phyloP scores from a whole-genome alignment of 2,329 filamentous ascomycete species.

The Aspergillus brasiliensis region DNA sequence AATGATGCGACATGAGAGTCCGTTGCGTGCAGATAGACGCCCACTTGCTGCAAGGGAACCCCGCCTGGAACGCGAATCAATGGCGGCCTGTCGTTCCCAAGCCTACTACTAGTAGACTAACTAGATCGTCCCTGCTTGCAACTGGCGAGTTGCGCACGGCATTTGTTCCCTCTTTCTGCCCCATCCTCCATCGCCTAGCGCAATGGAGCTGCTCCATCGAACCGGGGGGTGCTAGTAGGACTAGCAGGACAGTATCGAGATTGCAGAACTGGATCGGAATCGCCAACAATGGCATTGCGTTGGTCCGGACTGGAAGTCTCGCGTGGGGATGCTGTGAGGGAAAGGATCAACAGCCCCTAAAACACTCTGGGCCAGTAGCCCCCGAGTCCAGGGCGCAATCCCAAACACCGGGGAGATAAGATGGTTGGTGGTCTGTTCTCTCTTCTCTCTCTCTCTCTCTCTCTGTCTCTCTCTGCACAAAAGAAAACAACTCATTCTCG shows the following conservation, averaged over 20 bases:
- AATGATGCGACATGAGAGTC: conserved; percentile 22
- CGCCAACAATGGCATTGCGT: conserved; percentile 12
- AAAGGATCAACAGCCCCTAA: conserved; percentile 20
- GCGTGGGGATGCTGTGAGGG: conserved; percentile 11
- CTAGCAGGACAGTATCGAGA: not conserved
- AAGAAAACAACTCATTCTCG: not conserved
- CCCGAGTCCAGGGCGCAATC: conserved; percentile 13
- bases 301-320: conserved; percentile 3
- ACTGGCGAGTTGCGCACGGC: conserved; percentile 1
- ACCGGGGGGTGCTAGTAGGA: too few relatives aligned
- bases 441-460: not conserved
- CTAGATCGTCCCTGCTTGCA: conserved; percentile 13
- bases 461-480: not conserved
- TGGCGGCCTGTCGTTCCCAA: conserved; percentile 13
- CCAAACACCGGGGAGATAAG: conserved; percentile 19
- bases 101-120: too few relatives aligned
- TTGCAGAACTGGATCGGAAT: conserved; percentile 16
- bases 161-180: not conserved
- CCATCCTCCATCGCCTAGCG: not conserved
- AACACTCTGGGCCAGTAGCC: conserved; percentile 16
- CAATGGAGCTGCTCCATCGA: not conserved
- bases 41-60: conserved; percentile 19
- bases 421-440: conserved; percentile 7
- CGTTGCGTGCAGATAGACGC: conserved; percentile 23
- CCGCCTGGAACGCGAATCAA: conserved; percentile 24